A percentile compares a stretch with the other conserved stretches of the same genome.
Evolutionary conservation across 192 early-diverging fungal genomes (phyloP).

Genomic region (Backusella liffmaniae): DNA sequence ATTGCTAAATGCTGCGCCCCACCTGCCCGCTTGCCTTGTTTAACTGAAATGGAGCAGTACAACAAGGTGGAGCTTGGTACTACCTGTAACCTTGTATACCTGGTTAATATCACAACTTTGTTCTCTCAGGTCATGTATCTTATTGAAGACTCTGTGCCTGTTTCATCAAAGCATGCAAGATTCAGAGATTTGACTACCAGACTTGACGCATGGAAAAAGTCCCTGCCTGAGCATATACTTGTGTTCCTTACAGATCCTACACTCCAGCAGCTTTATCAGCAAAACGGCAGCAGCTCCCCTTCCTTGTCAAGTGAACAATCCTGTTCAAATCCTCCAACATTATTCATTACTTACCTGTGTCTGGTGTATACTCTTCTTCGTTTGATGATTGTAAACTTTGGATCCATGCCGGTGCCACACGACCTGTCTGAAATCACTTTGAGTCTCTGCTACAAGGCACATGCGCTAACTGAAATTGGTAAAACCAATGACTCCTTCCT

Average conservation of each 20-base stretch:
- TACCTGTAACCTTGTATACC: background rate
- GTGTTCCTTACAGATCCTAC: background rate
- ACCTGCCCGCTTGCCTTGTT: background rate
- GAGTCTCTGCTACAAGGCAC: background rate
- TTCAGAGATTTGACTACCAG: background rate
- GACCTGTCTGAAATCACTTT: background rate
- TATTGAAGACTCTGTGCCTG: background rate
- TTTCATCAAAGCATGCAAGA: background rate
- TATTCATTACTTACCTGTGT: background rate
- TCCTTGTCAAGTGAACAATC: background rate
- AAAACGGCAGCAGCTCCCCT: background rate
- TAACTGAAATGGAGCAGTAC: constrained; percentile 2
- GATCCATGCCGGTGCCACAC: background rate
- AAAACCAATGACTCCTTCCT: background rate
- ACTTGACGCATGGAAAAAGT: background rate
- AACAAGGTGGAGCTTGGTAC: background rate
- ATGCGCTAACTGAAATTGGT: background rate
- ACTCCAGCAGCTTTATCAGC: background rate
- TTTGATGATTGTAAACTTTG: background rate
- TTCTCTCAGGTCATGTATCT: background rate
- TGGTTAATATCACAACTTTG: background rate
- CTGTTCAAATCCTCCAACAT: background rate
- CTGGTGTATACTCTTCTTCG: background rate
- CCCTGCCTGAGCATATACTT: background rate
- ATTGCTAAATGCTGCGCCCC: background rate